Conservation (phyloP, 495 filamentous ascomycete species). For the Xylaria scruposa region DNA sequence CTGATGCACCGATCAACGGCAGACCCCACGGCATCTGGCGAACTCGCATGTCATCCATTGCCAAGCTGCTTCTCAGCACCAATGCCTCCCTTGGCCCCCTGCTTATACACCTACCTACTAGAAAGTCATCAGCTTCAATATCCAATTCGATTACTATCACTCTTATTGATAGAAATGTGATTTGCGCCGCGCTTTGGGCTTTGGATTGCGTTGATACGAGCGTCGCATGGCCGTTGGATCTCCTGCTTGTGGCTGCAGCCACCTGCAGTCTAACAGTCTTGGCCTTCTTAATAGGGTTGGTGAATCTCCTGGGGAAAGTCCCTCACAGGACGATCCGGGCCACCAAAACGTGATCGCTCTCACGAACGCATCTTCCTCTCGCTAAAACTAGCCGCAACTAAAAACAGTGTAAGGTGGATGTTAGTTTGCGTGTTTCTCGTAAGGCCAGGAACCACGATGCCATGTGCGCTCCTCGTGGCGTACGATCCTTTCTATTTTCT, state of each 20-base stretch:
- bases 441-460: conserved; percentile 6
- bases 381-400: conserved; percentile 23
- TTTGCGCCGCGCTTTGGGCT: background rate
- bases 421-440: background rate
- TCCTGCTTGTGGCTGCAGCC: conserved; percentile 14
- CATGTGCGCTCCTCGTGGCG: conserved; percentile 23
- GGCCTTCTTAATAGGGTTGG: conserved; percentile 22
- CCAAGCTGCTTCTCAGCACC: conserved; percentile 22
- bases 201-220: background rate
- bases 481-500: conserved; percentile 24
- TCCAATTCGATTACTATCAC: background rate
- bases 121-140: background rate
- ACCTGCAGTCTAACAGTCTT: conserved; percentile 16
- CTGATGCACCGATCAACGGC: conserved; percentile 15
- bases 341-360: conserved; percentile 14
- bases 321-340: conserved; percentile 5
- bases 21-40: conserved; percentile 23
- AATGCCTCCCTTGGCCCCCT: conserved; percentile 25
- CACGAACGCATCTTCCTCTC: conserved; percentile 13
- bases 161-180: background rate
- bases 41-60: conserved; percentile 7
- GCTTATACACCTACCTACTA: background rate
- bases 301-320: conserved; percentile 14
- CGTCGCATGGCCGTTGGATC: conserved; percentile 2
- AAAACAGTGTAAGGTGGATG: conserved; percentile 19